Evolutionary conservation across 164 flowering plant species (phyloP).

Genomic region (Sextonia rubra): DNA sequence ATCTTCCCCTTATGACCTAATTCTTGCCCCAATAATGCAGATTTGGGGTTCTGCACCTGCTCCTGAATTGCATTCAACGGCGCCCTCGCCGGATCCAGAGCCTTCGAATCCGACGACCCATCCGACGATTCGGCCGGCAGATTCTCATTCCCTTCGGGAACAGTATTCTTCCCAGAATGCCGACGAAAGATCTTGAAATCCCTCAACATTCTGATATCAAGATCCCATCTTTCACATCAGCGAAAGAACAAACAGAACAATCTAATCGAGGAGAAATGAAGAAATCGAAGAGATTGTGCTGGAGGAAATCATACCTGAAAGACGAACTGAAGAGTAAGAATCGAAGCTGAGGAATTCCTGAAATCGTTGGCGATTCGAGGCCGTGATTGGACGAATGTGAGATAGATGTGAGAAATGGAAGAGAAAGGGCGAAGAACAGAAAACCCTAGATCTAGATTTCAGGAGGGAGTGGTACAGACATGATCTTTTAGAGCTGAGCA

Average conservation of each 20-base stretch:
- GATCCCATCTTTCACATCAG: neutral
- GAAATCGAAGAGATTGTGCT: neutral
- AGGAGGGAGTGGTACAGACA: neutral
- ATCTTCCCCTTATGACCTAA: slow-evolving; percentile 28
- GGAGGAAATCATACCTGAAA: slow-evolving; percentile 5
- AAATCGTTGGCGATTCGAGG: slow-evolving; percentile 1
- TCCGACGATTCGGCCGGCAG: slow-evolving; percentile 45
- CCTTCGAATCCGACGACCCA: slow-evolving; percentile 15
- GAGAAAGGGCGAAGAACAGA: neutral
- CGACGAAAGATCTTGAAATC: slow-evolving; percentile 61
- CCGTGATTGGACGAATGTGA: neutral
- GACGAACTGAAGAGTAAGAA: slow-evolving; percentile 15
- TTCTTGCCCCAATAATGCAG: slow-evolving; percentile 33
- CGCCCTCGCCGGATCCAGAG: slow-evolving; percentile 37
- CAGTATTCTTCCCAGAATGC: slow-evolving; percentile 42
- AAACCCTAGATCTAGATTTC: neutral
- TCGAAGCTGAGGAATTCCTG: slow-evolving; percentile 10
- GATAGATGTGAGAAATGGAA: neutral
- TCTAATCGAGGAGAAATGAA: neutral
- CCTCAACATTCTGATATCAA: slow-evolving; percentile 63
- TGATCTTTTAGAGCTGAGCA: neutral
- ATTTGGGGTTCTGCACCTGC: slow-evolving; percentile 32
- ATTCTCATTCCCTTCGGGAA: slow-evolving; percentile 68
- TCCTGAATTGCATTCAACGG: slow-evolving; percentile 67
- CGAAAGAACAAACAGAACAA: neutral